These are phyloP conservation scores for Sugiyamaella novakii DNA, from an alignment of 1,139 yeast species.

Conservation along the genomic window DNA sequence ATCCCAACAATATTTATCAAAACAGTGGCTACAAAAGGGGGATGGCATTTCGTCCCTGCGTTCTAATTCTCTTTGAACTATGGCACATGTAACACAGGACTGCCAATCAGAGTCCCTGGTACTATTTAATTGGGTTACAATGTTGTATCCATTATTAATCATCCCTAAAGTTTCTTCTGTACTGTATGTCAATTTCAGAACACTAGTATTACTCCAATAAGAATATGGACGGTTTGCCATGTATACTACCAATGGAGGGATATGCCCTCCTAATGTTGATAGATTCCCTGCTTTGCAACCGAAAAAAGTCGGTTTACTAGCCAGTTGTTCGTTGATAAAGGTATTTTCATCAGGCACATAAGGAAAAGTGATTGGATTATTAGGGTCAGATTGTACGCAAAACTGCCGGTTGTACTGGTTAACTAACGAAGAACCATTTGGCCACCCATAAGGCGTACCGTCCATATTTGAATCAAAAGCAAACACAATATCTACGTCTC, in stretches of 20 bases:
- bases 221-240: slow-evolving; percentile 77
- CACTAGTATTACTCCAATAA: slow-evolving; percentile 67
- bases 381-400: slow-evolving; percentile 36
- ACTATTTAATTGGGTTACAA: slow-evolving; percentile 68
- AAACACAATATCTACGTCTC: slow-evolving; percentile 76
- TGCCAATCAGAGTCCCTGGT: slow-evolving; percentile 75
- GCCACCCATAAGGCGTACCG: slow-evolving; percentile 70
- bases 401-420: slow-evolving; percentile 57
- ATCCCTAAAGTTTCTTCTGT: slow-evolving; percentile 60
- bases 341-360: slow-evolving; percentile 77
- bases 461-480: slow-evolving; percentile 90
- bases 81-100: slow-evolving; percentile 86
- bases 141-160: slow-evolving; percentile 80
- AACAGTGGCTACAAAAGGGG: slow-evolving; percentile 73
- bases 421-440: slow-evolving; percentile 61
- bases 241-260: slow-evolving; percentile 78
- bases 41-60: slow-evolving; percentile 64
- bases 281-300: slow-evolving; percentile 78
- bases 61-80: slow-evolving; percentile 79
- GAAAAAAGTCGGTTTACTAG: slow-evolving; percentile 67
- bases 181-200: slow-evolving; percentile 65
- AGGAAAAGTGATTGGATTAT: slow-evolving; percentile 59
- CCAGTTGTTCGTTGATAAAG: slow-evolving; percentile 49
- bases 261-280: slow-evolving; percentile 46
- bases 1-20: slow-evolving; percentile 80